Evolutionary conservation across 225 moss, liverwort and hornwort species (phyloP), one percentile per base, ranked within the genome.

Genomic region (Straminergon stramineum): DNA sequence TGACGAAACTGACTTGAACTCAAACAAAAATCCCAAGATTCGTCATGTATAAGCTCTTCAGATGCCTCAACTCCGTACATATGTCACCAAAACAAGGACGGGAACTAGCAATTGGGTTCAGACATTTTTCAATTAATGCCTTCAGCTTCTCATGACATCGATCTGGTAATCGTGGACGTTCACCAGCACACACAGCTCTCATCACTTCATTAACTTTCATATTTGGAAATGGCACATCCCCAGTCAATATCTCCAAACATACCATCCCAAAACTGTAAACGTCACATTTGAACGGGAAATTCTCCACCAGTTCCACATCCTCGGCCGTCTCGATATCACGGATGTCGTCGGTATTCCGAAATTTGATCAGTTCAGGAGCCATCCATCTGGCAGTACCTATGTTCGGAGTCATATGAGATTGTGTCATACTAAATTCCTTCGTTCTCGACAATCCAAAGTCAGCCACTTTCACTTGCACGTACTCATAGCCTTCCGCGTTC

Each of bases 231-330:
- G 91, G 85, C 4, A 88, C 66, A 35, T 18, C 26, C 10, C 88
- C 88, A 5, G 85, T 91, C 85, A 91, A 27, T 6, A 91, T 86
- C 60, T 91, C 91, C 26, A 28, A 73, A 18, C 85, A 89, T 5
- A 91, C 74, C 67, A 81, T 88, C 66, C 66, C 88, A 11, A 89
- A 91, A 84, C 91, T 88, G 82, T 86, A 88, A 17, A 91, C 65
- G 27, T 91, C 91, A 24, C n/a, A 62, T 37, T 88, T 88, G 41
- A 86, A 88, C 17, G 88, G 85, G 28, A 51, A 37, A 9, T 21
- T 60, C 53, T 15, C 15, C 15, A 34, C 0, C 0, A 39, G 3
- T 5, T 56, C 17, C 24, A 5, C 39, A 74, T 15, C 3, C 45
- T 17, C 4, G 1, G 11, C 4, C 21, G 4, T 9, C 45, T 5